Base-by-base conservation (phyloP, 2,329 filamentous ascomycete species). In the Coniochaeta ligniaria region DNA sequence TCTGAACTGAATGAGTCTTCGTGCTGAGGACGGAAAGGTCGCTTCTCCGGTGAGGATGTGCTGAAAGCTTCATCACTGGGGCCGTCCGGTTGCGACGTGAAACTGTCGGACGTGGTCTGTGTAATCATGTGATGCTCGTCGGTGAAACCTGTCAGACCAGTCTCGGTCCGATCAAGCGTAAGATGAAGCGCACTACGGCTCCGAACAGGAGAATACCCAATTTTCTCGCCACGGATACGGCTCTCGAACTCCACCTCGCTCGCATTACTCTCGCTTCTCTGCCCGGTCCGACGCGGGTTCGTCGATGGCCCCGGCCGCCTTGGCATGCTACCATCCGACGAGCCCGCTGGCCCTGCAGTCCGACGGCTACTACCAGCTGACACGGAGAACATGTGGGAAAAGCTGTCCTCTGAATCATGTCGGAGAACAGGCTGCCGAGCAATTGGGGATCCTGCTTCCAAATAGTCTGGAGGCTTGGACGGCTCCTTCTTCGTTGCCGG, bases 371-470 rank as follows among this genome's bases (percentile, higher is more conserved):
- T 75, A 61, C 80, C 79, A 0, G n/a, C n/a, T n/a, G 84, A 86
- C 3, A 83, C 77, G 17, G 82, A 84, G 65, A 87, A 86, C 70
- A 86, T 79, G 58, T 84, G 81, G 9, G 70, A 74, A 59, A 84
- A 83, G 64, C 83, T 86, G 55, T 85, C 84, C 8, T 80, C 78
- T 0, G 84, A 87, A 67, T 86, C 80, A 54, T 85, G 79, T 3
- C 84, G 75, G 1, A 69, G 41, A 17, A 73, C 70, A 1, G 68
- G 61, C 63, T 69, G 67, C 35, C 60, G 67, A 38, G 59, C 71
- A 50, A 66, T 72, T 3, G 72, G 72, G 43, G 74, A 72, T 35
- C 65, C 68, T 0, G 67, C 66, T 52, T 65, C 74, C 14, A 62
- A 62, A n/a, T 70, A 75, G 59, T 73, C 76, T 62, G 75, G 66